Percentiles rank a stretch among this genome's conserved stretches.
phyloP scores from a whole-genome alignment of 1,284 basidiomycete species.

The Leccinum solheimii region DNA sequence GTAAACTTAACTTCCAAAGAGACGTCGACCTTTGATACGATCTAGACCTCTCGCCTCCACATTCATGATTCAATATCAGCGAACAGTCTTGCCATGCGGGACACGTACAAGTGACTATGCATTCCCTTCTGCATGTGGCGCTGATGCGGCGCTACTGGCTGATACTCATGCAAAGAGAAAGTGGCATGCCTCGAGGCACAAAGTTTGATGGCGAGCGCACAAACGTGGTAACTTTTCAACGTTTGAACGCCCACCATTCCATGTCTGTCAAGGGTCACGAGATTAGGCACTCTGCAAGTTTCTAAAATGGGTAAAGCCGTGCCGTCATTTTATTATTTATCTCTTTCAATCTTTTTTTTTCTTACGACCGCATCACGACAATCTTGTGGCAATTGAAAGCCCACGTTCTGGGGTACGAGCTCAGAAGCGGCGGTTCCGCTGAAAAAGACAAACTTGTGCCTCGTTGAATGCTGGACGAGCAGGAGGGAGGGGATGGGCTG shows the following conservation, averaged over 20 bases:
- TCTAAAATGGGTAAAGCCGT: constrained; percentile 17
- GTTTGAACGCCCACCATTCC: constrained; percentile 5
- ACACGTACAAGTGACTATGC: constrained; percentile 1
- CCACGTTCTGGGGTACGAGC: constrained; percentile 33
- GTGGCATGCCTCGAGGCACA: constrained; percentile 29
- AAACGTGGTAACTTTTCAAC: constrained; percentile 5
- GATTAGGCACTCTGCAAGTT: constrained; percentile 6
- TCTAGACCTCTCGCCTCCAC: not conserved
- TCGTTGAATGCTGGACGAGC: not conserved
- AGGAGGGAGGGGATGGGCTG: not conserved
- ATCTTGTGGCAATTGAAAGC: constrained; percentile 5
- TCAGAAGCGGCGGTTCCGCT: constrained; percentile 22
- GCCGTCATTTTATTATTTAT: constrained; percentile 4
- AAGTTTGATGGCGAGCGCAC: constrained; percentile 28
- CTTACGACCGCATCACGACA: constrained; percentile 2
- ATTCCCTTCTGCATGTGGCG: constrained; percentile 21
- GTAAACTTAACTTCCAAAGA: not conserved
- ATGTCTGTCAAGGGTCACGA: constrained; percentile 19
- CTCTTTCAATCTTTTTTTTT: not conserved
- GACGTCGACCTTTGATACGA: not conserved
- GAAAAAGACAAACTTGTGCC: constrained; percentile 1
- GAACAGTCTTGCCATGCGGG: constrained; percentile 13
- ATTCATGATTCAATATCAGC: constrained; percentile 19
- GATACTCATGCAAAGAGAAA: not conserved
- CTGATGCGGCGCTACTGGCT: constrained; percentile 8